phyloP scores from a whole-genome alignment of 2,329 filamentous ascomycete genomes.

The Aspergillus sp. region DNA sequence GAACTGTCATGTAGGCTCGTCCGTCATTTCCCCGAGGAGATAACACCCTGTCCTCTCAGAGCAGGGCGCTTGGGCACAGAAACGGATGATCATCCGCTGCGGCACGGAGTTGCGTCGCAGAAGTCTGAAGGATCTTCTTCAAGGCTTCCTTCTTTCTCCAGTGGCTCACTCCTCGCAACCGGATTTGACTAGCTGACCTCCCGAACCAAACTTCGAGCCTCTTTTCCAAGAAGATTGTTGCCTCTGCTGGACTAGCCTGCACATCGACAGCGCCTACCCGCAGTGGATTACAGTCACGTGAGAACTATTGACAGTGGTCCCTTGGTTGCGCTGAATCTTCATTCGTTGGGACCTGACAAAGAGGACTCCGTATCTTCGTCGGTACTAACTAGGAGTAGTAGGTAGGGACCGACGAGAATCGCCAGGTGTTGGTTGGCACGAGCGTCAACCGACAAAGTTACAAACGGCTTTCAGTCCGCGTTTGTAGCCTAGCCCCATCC shows the following conservation, averaged over 20 bases:
- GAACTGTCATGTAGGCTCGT: neutral
- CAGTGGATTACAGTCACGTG: constrained; percentile 28
- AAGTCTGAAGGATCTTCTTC: neutral
- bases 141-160: neutral
- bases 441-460: neutral
- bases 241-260: neutral
- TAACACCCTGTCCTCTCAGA: constrained; percentile 15
- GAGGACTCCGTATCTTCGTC: neutral
- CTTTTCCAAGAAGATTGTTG: neutral
- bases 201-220: neutral
- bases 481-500: neutral
- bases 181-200: neutral
- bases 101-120: neutral
- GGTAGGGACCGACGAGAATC: neutral
- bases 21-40: constrained; percentile 15
- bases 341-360: neutral
- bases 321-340: neutral
- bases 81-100: constrained; percentile 17
- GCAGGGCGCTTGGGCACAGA: neutral
- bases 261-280: constrained; percentile 24
- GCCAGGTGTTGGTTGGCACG: neutral
- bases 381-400: neutral
- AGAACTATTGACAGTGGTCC: neutral
- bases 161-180: neutral
- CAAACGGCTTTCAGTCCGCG: neutral